Base-by-base conservation (phyloP, 2,329 filamentous ascomycete species). In the Fusarium multiceps region DNA sequence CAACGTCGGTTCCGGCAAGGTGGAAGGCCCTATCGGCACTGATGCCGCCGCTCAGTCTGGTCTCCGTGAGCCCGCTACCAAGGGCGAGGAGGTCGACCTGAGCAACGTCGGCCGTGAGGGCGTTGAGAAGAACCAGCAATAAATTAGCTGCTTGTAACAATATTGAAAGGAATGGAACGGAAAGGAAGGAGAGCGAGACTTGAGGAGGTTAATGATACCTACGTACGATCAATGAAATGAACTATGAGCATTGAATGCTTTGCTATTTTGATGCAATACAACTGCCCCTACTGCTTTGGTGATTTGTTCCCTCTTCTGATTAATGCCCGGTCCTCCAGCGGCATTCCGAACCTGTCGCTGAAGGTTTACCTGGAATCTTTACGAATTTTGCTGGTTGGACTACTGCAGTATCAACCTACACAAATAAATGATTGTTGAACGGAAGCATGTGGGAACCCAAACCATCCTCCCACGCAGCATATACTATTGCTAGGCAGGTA, bases 1-100 rank as follows among this genome's bases (percentile, higher is more conserved):
- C 76, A 91, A 93, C 76, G 88, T 92, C 49, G 91, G 91, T 68
- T 88, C 89, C 37, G 90, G 91, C 21, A 80, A 85, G 63, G 50
- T 63, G n/a, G 78, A 86, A 71, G 86, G 82, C 55, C 84, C 86
- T 66, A 80, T 89, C 47, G 87, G 88, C 6, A 84, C 83, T 1
- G 84, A 82, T 41, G 79, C 79, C 21, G 83, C 79, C 4, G 81
- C 86, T 14, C 80, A 84, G 37, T 80, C 83, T 25, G 88, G 88
- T 10, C 80, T 92, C 53, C 82, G 87, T 21, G 88, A 82, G 61
- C 87, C 89, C 6, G 87, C 88, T 7, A 89, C 89, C 41, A 86
- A 85, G 66, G 83, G 83, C 43, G 86, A 72, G 75, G 82, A 84
- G 7, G 83, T 84, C 46, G 85, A 87, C 74, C 81, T 90, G 77